Base-by-base conservation (phyloP, 75 land plant species). In the Pinus tabuliformis region DNA sequence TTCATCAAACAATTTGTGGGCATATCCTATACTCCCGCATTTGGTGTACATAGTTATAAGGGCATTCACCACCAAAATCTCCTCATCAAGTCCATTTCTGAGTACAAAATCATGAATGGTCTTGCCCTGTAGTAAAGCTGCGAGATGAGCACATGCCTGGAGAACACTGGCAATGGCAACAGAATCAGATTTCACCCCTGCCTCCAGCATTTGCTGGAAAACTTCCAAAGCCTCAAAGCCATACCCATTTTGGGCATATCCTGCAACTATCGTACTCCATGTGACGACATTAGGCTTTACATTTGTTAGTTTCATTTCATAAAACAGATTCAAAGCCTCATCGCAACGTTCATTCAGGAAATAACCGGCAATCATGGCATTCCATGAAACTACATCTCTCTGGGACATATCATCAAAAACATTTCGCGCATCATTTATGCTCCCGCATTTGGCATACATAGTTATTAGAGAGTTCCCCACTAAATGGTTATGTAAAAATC, bases 331-430 rank as follows among this genome's bases (percentile, higher is more conserved):
- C 57, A 81, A 7, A 11, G 77, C 72, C 62, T 75, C 62, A 12
- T 58, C 57, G 6, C 9, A 60, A 13, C 36, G 62, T 13, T 76
- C 83, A 37, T 74, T 54, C 5, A 11, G 39, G 37, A 78, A 78
- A 68, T 82, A 85, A 5, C 81, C 87, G 60, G 39, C 76, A 57
- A 85, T 63, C 62, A 85, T 82, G 9, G 73, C 52, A 45, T 80
- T 81, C 88, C 88, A 86, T 33, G 86, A 57, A 12, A 77, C 74
- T 6, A 79, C 65, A 57, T 81, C 82, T 54, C 77, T 79, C 52
- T 73, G 39, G n/a, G 42, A 57, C 88, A 86, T 79, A 62, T 17
- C n/a, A 70, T 86, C 88, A 58, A 86, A 86, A 74, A 86, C 63
- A 2, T 73, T 30, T 18, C 86, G 65, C 1, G 82, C 82, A 17